Conservation (phyloP, 768 basidiomycete species). For the Chiua virens region DNA sequence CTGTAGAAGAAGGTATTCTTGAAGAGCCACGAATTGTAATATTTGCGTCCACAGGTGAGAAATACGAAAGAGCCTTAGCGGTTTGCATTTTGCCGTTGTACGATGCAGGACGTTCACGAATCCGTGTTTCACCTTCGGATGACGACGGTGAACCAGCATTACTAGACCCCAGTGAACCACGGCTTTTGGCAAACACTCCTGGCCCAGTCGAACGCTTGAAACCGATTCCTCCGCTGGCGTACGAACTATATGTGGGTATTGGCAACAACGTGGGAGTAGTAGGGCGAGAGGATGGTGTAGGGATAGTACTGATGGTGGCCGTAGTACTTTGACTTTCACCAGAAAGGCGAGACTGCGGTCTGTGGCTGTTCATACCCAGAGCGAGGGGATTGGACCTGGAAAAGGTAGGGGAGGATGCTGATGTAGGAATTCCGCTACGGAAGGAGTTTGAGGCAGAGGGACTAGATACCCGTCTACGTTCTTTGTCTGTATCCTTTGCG, state of each 20-base stretch:
- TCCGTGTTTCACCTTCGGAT: constrained; percentile 26
- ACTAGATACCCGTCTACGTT: constrained; percentile 61
- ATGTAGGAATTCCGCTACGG: constrained; percentile 46
- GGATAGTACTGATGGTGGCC: constrained; percentile 59
- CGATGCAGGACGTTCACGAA: constrained; percentile 29
- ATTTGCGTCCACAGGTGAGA: constrained; percentile 44
- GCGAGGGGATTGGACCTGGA: constrained; percentile 40
- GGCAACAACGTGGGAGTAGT: constrained; percentile 77
- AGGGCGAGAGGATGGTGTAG: constrained; percentile 68
- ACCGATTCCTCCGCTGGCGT: constrained; percentile 44
- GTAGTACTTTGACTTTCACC: constrained; percentile 55
- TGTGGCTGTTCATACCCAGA: constrained; percentile 50
- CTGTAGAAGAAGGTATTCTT: constrained; percentile 39
- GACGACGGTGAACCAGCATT: constrained; percentile 29
- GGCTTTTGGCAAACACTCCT: constrained; percentile 37
- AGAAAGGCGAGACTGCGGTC: constrained; percentile 76
- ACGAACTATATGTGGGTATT: constrained; percentile 55
- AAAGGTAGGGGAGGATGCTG: constrained; percentile 47
- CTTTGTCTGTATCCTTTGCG: constrained; percentile 53
- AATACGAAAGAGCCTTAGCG: constrained; percentile 40
- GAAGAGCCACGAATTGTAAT: constrained; percentile 48
- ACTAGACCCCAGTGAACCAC: constrained; percentile 61
- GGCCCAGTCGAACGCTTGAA: constrained; percentile 64
- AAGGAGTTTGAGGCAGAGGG: constrained; percentile 57
- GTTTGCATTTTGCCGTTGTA: constrained; percentile 23